Evolutionary conservation across 2,329 filamentous ascomycete species (phyloP), one percentile per base, ranked within the genome.

Genomic region (Fragosphaeria purpurea): DNA sequence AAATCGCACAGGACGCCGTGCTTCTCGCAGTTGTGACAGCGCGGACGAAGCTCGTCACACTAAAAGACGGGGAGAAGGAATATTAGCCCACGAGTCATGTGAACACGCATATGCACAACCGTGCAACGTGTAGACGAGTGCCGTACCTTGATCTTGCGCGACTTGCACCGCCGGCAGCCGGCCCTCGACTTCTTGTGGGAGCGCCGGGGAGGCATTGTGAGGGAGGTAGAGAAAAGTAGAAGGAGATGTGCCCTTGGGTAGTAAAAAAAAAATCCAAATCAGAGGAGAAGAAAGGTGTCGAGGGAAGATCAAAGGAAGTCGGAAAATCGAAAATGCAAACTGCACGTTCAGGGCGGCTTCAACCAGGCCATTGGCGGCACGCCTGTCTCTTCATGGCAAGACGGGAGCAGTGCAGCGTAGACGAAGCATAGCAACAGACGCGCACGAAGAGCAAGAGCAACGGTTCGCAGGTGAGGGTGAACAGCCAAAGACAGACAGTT

Each of bases 141-240:
- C 31, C 57, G 46, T 65, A 82, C 81, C 77, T 86, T 86, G 61
- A 86, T 83, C 65, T 85, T 85, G 54, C 82, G 72, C 50, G 72
- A 70, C 67, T 85, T 86, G 65, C 82, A 86, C 52, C 78, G 70
- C 55, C 75, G 72, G 59, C 82, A 86, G 44, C 82, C 82, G 47
- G 80, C 76, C 57, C 82, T 75, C 51, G 80, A 84, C 68, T 85
- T 86, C 62, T 83, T 85, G 65, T 86, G 82, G 41, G 81, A 82
- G 62, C 80, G 73, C 60, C 81, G 71, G 34, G 81, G 80, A 54
- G 81, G 78, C 80, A 83, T 83, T 44, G 55, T 63, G 55, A 22
- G 30, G 12, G 38, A 33, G 39, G 40, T 8, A 3, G 32, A 37
- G 31, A 39, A 30, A 7, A 9, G n/a, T 4, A 11, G 7, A 4